phyloP scores from a whole-genome alignment of 208 protist species.

The Crithidia bombi region DNA sequence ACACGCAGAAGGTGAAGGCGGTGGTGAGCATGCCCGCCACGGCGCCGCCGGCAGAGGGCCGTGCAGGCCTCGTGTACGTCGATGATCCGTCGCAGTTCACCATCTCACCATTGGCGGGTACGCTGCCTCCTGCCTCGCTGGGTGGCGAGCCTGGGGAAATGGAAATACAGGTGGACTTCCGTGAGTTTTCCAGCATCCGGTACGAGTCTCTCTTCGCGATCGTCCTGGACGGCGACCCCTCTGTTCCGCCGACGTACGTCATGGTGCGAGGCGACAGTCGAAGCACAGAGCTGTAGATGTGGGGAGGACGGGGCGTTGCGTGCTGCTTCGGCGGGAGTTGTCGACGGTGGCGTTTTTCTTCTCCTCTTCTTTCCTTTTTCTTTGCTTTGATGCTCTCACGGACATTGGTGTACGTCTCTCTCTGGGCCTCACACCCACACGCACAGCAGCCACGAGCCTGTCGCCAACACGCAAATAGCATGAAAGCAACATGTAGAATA shows the following conservation, averaged over 20 bases:
- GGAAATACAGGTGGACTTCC: slow-evolving; percentile 57
- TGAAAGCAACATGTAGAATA: too few species aligned
- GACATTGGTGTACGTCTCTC: too few species aligned
- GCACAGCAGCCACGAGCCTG: too few species aligned
- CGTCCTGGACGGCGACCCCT: slow-evolving; percentile 44
- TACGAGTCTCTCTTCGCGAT: slow-evolving; percentile 75
- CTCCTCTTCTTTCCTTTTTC: background rate
- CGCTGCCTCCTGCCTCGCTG: slow-evolving; percentile 67
- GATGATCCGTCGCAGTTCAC: slow-evolving; percentile 50
- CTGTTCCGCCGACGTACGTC: slow-evolving; percentile 42
- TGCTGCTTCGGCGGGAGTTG: background rate
- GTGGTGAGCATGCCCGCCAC: slow-evolving; percentile 49
- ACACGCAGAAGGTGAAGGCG: slow-evolving; percentile 48
- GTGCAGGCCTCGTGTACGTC: slow-evolving; percentile 31
- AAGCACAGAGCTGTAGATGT: slow-evolving; percentile 79
- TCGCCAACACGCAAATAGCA: too few species aligned
- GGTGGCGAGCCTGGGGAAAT: slow-evolving; percentile 66
- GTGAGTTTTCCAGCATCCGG: slow-evolving; percentile 67
- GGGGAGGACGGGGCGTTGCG: background rate
- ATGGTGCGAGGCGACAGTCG: slow-evolving; percentile 77
- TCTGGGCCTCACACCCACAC: too few species aligned
- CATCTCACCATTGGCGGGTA: slow-evolving; percentile 46
- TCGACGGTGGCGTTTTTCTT: background rate
- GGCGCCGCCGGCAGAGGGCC: slow-evolving; percentile 31
- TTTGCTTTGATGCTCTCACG: background rate